Base-by-base conservation (phyloP, 75 land plant species). In the Sequoia sempervirens region DNA sequence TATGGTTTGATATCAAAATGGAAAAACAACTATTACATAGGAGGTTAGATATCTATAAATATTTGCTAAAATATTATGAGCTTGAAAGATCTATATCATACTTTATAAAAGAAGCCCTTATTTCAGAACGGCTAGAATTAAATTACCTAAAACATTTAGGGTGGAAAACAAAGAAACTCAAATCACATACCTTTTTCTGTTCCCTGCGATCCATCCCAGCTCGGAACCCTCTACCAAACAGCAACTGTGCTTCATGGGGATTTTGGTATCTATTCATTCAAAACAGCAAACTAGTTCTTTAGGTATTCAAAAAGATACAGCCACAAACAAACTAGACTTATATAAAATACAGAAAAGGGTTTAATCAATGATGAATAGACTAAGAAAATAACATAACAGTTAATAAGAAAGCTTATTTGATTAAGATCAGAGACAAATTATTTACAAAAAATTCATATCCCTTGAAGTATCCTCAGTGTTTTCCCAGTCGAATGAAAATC, bases 401-500 rank as follows among this genome's bases (percentile, higher is more conserved):
- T 45, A 40, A 78, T 20, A 26, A 37, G 47, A 43, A 15, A 43
- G 17, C 47, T 28, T 76, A 37, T 11, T 70, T 58, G 37, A 26
- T 45, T 45, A 23, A 45, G 47, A 78, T 78, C 13, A 61, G 13
- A 45, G 28, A 13, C n/a, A 78, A 23, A n/a, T 45, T n/a, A 58
- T 85, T 85, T 86, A 88, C 81, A 97, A 87, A 9, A 81, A 30
- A 83, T 97, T 97, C 99, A 97, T 97, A 86, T 98, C 99, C n/a
- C 98, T 85, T 20, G 98, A 96, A 5, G 99, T 98, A 73, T 98
- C 99, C 86, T 98, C 99, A 11, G 97, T 94, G 80, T 98, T 98
- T 89, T 98, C 99, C 99, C 99, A 98, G 83, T 98, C 99, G 68
- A 98, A 98, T 17, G 99, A 97, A 72, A 97, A 97, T 36, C 99